These are phyloP conservation scores for Colletotrichum euphorbiae DNA, from an alignment of 2,329 filamentous ascomycete species.

Conservation along the genomic window DNA sequence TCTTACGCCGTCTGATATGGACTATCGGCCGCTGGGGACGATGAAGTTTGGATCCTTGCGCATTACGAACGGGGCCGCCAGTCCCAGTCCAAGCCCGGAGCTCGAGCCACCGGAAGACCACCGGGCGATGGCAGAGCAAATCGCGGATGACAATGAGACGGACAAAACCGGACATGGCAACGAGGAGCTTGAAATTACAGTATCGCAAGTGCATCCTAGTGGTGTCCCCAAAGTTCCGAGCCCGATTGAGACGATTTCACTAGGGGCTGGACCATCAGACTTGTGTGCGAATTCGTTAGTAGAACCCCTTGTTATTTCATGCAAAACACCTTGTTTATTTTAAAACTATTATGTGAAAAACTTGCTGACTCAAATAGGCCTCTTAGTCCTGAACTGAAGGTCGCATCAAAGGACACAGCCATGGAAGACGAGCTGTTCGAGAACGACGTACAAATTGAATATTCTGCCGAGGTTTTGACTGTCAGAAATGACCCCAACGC, in stretches of 20 bases:
- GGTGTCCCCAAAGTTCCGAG: conserved; percentile 1
- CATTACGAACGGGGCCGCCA: conserved; percentile 69
- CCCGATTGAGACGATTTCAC: conserved; percentile 28
- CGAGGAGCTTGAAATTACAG: conserved; percentile 8
- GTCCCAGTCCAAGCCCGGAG: conserved; percentile 60
- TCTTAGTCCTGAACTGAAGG: conserved; percentile 51
- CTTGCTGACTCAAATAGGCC: conserved; percentile 48
- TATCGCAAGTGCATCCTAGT: conserved; percentile 13
- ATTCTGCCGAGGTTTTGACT: conserved; percentile 53
- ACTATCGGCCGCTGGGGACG: conserved; percentile 70
- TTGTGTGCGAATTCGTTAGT: conserved; percentile 27
- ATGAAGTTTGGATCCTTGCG: conserved; percentile 72
- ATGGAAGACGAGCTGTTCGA: conserved; percentile 62
- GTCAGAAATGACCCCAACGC: conserved; percentile 58
- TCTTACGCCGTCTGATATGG: conserved; percentile 63
- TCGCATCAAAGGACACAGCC: conserved; percentile 61
- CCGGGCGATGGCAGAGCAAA: neutral
- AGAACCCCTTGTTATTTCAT: conserved; percentile 19
- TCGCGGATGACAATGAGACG: neutral
- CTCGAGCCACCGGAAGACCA: conserved; percentile 16
- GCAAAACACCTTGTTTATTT: conserved; percentile 12
- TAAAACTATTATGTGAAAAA: conserved; percentile 44
- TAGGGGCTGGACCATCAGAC: neutral
- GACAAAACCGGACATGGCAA: neutral
- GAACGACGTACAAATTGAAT: conserved; percentile 50